Conservation (phyloP, 2,329 filamentous ascomycete genomes). For the Parastagonospora avenae region DNA sequence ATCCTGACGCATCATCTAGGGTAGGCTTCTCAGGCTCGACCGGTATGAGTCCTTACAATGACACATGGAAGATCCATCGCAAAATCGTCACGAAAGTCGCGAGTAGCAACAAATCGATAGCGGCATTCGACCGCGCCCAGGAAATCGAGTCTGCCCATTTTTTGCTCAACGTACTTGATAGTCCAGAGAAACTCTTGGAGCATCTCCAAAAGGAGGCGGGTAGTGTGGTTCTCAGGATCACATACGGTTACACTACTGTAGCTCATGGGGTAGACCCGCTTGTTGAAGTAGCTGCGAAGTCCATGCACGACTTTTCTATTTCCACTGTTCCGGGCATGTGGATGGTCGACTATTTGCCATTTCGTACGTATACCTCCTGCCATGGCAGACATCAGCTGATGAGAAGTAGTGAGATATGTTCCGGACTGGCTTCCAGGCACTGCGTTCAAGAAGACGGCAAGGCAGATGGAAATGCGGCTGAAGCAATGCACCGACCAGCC, state of each 20-base stretch:
- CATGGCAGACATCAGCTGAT: not conserved
- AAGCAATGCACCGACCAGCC: conserved; percentile 44
- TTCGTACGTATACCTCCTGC: conserved; percentile 30
- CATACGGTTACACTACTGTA: conserved; percentile 52
- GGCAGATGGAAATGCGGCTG: conserved; percentile 31
- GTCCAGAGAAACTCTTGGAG: conserved; percentile 23
- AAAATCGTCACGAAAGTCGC: conserved; percentile 32
- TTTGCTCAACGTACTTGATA: conserved; percentile 17
- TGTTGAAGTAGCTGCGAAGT: conserved; percentile 48
- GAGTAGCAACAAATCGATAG: conserved; percentile 18
- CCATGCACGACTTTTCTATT: conserved; percentile 49
- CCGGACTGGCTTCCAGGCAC: conserved; percentile 55
- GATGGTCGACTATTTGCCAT: conserved; percentile 55
- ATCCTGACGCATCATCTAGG: conserved; percentile 40
- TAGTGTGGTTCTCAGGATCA: conserved; percentile 32
- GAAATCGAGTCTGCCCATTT: conserved; percentile 16
- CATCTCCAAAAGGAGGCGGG: conserved; percentile 35
- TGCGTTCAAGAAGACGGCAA: conserved; percentile 19
- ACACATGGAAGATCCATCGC: conserved; percentile 25
- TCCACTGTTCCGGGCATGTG: conserved; percentile 51
- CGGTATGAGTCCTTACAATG: conserved; percentile 19
- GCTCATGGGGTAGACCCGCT: conserved; percentile 49
- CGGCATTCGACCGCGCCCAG: conserved; percentile 25
- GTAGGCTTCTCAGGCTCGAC: conserved; percentile 26
- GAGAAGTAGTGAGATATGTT: conserved; percentile 41